These are phyloP conservation scores for Acidomyces sp. DNA, from an alignment of 495 filamentous ascomycete species.

Conservation along the genomic window DNA sequence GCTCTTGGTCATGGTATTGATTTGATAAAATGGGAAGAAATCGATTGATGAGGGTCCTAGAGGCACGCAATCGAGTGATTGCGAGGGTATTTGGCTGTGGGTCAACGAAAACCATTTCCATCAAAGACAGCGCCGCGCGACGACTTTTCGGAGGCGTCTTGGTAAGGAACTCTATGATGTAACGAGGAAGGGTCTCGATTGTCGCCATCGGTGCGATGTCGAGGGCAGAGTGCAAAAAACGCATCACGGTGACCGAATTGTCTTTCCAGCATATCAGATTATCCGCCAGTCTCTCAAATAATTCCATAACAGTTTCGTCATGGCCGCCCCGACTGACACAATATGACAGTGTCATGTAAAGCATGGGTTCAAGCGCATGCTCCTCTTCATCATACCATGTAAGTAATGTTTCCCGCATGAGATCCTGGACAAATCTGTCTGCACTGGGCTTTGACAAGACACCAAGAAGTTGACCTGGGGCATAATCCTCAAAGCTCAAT, in stretches of 20 bases:
- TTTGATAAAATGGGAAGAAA: no score
- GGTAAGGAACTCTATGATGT: no score
- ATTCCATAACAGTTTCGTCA: neutral
- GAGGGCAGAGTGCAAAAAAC: no score
- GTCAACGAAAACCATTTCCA: conserved; percentile 4
- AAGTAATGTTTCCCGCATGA: neutral
- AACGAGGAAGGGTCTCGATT: neutral
- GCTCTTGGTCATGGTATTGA: no score
- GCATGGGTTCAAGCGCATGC: neutral
- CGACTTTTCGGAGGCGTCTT: neutral
- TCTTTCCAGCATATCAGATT: neutral
- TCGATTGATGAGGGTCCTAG: no score
- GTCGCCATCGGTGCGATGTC: neutral
- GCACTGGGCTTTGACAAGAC: neutral
- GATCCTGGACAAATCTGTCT: neutral
- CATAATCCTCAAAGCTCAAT: no score
- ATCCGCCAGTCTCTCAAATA: neutral
- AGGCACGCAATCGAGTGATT: no score
- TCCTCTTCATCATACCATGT: conserved; percentile 1
- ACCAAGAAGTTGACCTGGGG: conserved; percentile 3
- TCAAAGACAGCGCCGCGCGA: neutral
- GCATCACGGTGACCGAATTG: neutral
- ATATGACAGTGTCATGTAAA: conserved; percentile 1
- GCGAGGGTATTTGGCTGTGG: no score
- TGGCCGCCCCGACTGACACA: neutral